Percentiles rank a stretch among this genome's conserved stretches.
phyloP scores from a whole-genome alignment of 495 filamentous ascomycete species.

The Staphylotrichum longicolle region DNA sequence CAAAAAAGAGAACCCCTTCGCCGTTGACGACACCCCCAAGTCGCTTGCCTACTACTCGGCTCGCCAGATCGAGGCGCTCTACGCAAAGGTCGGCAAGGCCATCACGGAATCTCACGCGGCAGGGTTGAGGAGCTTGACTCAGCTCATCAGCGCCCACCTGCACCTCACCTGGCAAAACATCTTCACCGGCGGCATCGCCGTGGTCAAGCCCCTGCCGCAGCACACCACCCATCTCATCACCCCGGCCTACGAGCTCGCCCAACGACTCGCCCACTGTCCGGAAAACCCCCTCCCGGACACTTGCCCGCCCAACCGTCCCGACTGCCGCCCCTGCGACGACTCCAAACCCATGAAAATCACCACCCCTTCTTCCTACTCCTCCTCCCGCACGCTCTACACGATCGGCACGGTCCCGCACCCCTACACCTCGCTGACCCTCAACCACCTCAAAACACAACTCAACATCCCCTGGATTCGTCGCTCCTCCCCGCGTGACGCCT shows the following conservation, averaged over 20 bases:
- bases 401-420: constrained; percentile 90
- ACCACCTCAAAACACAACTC: constrained; percentile 49
- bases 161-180: constrained; percentile 79
- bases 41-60: constrained; percentile 78
- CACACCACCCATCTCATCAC: constrained; percentile 69
- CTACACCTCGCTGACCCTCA: constrained; percentile 70
- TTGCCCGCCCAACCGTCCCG: constrained; percentile 79
- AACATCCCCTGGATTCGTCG: constrained; percentile 69
- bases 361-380: constrained; percentile 58
- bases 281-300: constrained; percentile 65
- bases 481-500: constrained; percentile 72
- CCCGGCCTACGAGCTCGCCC: constrained; percentile 67
- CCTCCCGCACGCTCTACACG: constrained; percentile 65
- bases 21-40: constrained; percentile 58
- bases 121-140: constrained; percentile 61
- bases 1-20: constrained; percentile 53
- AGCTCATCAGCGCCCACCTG: constrained; percentile 81
- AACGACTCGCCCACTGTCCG: constrained; percentile 69
- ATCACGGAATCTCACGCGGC: constrained; percentile 51
- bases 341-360: constrained; percentile 55
- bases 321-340: constrained; percentile 71
- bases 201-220: constrained; percentile 72
- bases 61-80: constrained; percentile 56
- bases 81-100: constrained; percentile 64
- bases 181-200: constrained; percentile 70